A percentile compares a stretch with the other conserved stretches of the same genome.
These are phyloP conservation scores for Suillus variegatus DNA, from an alignment of 768 basidiomycete species.

Conservation along the genomic window DNA sequence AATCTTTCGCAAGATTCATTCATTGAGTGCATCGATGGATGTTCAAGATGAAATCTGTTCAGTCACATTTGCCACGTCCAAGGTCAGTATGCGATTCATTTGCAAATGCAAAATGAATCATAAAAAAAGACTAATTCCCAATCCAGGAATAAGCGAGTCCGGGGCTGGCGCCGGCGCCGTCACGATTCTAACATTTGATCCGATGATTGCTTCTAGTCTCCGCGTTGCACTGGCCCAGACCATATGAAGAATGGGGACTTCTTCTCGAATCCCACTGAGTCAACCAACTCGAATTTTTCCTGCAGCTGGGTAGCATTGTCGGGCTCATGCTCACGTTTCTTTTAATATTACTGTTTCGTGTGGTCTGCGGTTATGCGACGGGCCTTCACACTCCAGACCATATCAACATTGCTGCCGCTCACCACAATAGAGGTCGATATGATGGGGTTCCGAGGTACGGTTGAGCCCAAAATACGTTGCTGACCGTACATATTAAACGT, in stretches of 20 bases:
- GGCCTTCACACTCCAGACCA: neutral
- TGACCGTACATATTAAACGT: neutral
- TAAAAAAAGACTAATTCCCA: too few species aligned
- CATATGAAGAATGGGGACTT: neutral
- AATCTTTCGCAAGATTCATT: too few species aligned
- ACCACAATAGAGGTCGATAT: neutral
- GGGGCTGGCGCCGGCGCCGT: too few species aligned
- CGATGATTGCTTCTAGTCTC: too few species aligned
- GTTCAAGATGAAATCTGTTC: too few species aligned
- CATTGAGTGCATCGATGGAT: too few species aligned
- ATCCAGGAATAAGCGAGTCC: too few species aligned
- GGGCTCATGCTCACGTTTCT: neutral
- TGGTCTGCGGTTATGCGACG: neutral
- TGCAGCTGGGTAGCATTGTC: neutral
- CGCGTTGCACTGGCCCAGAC: too few species aligned
- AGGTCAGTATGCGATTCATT: too few species aligned
- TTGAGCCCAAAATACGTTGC: neutral
- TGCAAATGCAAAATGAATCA: too few species aligned
- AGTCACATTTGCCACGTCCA: too few species aligned
- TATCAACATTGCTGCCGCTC: neutral
- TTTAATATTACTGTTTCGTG: neutral
- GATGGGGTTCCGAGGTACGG: neutral
- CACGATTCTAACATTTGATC: too few species aligned
- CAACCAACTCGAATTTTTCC: neutral
- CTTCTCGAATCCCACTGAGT: neutral